Base-by-base conservation (phyloP, 2,329 filamentous ascomycete genomes). In the Aspergillus hiratsukae region DNA sequence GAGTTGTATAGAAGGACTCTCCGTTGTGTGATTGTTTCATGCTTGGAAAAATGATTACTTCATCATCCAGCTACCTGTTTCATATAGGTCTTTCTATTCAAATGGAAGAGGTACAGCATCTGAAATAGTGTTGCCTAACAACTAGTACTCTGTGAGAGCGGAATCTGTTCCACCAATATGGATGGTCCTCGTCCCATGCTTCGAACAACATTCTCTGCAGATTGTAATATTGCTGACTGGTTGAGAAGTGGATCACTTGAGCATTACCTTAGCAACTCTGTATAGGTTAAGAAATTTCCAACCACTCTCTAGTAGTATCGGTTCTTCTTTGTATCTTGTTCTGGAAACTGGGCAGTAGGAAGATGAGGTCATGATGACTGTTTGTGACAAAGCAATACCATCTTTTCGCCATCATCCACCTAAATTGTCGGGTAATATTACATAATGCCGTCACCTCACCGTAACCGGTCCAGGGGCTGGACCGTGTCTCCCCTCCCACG, bases 351-450 rank as follows among this genome's bases (percentile, higher is more conserved):
- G 19, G 9, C 29, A 51, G 28, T 17, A 1, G 14, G 3, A 35
- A 25, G 54, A 64, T 66, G 64, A 66, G 51, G 58, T 66, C 64
- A 66, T 62, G 11, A 48, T 61, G 58, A 57, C 49, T 27, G 40
- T 25, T 50, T 21, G 3, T 31, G 49, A 46, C 54, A 14, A n/a
- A 35, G n/a, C 31, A n/a, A 53, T 56, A 58, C 35, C 46, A 31
- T 35, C 3, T 1, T 21, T 8, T 10, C 2, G 14, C 27, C 8
- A n/a, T 52, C 29, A 52, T 54, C 29, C 53, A 5, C 11, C 21
- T 25, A 25, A 2, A 3, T 19, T 43, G 23, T 14, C 4, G 14
- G 23, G 23, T 46, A 52, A 52, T 52, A 14, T 53, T 53, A 29
- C 51, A 19, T 17, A 21, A 46, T 48, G 3, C 5, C 17, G 52